Evolutionary conservation across 352 stramenopile genomes (phyloP), one percentile per base, ranked within the genome.

Genomic region (Phytophthora lateralis): DNA sequence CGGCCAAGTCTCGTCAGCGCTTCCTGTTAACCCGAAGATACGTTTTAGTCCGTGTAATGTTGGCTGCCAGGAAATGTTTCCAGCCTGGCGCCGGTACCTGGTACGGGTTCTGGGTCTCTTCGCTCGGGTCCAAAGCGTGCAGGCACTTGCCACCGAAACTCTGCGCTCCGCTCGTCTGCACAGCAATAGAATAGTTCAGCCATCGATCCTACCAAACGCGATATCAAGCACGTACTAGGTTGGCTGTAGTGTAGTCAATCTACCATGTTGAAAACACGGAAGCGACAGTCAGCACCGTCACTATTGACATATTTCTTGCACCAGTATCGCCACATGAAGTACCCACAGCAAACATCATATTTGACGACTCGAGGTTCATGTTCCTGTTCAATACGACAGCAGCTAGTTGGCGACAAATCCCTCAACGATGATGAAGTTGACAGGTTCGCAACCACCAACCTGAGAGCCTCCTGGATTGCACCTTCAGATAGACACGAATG

Each of bases 211-310:
- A 0, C 2, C 10, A 38, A 30, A 30, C 26, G 7, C 26, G 26
- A 1, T 20, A 8, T 4, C 2, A 44, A 51, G 18, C 29, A 44
- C 18, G 14, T 34, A 84, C 75, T 54, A 69, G 6, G 57, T 93
- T 93, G 6, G 78, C 84, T 29, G 84, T 88, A 30, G 84, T 89
- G 51, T 81, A 91, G 59, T 91, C 84, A 38, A 93, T 73, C 75
- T 84, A 34, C 43, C 26, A 30, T 30, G 6, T 30, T 30, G 46
- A 20, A n/a, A 41, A 20, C 14, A 41, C 6, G 1, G 17, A n/a
- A 14, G 20, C 11, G 15, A 41, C 14, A 20, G n/a, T 17, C 11
- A 41, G n/a, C 14, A 41, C 30, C 12, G 8, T 15, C 2, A 37
- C 0, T 15, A 17, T 2, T 12, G 30, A 37, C 30, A 15, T 9